These are phyloP conservation scores for Millerago galiae DNA, from an alignment of 805 yeast genomes.

Conservation along the genomic window DNA sequence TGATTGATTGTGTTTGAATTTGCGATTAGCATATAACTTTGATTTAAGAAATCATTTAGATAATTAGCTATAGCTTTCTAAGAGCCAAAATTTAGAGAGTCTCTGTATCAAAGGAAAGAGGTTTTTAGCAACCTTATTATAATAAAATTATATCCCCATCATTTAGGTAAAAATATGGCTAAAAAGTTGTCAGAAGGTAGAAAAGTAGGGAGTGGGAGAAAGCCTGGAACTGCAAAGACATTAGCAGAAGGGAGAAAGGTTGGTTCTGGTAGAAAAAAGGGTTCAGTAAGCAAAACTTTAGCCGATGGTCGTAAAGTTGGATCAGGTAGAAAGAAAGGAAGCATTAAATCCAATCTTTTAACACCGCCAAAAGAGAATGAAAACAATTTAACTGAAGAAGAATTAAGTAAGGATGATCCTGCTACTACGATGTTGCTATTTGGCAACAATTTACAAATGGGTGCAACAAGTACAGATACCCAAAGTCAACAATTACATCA, in stretches of 20 bases:
- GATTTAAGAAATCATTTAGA: too few relatives aligned
- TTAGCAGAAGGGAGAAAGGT: constrained; percentile 24
- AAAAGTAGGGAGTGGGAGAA: constrained; percentile 24
- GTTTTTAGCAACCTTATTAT: too few relatives aligned
- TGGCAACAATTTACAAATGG: background rate
- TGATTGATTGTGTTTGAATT: too few relatives aligned
- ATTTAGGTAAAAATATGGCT: constrained; percentile 16
- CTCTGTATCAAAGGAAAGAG: too few relatives aligned
- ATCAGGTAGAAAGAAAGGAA: constrained; percentile 20
- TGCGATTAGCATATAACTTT: too few relatives aligned
- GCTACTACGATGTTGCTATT: background rate
- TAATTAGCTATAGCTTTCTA: too few relatives aligned
- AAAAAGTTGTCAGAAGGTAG: constrained; percentile 25
- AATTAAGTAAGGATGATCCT: background rate
- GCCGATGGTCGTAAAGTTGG: constrained; percentile 23
- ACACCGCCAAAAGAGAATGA: constrained; percentile 1
- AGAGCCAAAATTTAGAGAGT: too few relatives aligned
- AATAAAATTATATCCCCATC: too few relatives aligned
- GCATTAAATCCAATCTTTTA: background rate
- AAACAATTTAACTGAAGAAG: background rate
- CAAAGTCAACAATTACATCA: background rate
- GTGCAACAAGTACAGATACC: background rate
- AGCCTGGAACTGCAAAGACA: constrained; percentile 25
- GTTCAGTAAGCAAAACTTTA: constrained; percentile 20
- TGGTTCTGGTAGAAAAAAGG: constrained; percentile 24